phyloP scores from a whole-genome alignment of 1,139 yeast genomes.

The Taphrina populina region DNA sequence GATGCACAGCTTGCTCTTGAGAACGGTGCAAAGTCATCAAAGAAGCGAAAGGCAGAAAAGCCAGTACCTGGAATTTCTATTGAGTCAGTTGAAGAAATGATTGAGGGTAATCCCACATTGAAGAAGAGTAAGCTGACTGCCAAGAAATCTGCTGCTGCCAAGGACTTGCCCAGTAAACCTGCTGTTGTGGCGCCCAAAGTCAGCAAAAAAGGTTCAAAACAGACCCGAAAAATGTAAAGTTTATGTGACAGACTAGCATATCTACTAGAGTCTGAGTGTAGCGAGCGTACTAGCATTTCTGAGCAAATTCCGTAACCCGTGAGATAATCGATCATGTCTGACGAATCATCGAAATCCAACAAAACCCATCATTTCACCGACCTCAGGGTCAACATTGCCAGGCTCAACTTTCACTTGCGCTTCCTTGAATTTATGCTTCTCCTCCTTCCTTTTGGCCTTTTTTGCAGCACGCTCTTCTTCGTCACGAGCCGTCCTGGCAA shows the following conservation, averaged over 20 bases:
- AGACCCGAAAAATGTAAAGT: conserved; percentile 5
- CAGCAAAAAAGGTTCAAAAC: conserved; percentile 10
- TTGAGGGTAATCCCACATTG: conserved; percentile 2
- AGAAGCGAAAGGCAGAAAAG: conserved; percentile 41
- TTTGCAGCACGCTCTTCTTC: conserved; percentile 41
- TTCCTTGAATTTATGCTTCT: conserved; percentile 42
- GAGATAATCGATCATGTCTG: no score
- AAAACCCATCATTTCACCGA: conserved; percentile 62
- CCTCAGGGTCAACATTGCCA: conserved; percentile 41
- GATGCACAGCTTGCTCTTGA: conserved; percentile 42
- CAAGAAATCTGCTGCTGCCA: not conserved
- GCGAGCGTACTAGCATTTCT: no score
- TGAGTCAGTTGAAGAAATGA: conserved; percentile 23
- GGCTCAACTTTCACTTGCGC: conserved; percentile 40
- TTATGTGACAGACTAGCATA: not conserved
- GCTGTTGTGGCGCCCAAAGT: conserved; percentile 15
- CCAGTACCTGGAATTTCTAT: conserved; percentile 33
- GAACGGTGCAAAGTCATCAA: conserved; percentile 44
- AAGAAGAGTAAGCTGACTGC: not conserved
- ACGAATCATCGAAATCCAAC: conserved; percentile 38
- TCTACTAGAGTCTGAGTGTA: not conserved
- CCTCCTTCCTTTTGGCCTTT: conserved; percentile 40
- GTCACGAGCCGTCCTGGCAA: conserved; percentile 32
- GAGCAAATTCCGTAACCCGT: no score
- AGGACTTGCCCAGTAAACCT: conserved; percentile 3